A percentile compares a stretch with the other conserved stretches of the same genome.
Conservation (phyloP, 257 asterid genomes). For the Buddleja alternifolia region DNA sequence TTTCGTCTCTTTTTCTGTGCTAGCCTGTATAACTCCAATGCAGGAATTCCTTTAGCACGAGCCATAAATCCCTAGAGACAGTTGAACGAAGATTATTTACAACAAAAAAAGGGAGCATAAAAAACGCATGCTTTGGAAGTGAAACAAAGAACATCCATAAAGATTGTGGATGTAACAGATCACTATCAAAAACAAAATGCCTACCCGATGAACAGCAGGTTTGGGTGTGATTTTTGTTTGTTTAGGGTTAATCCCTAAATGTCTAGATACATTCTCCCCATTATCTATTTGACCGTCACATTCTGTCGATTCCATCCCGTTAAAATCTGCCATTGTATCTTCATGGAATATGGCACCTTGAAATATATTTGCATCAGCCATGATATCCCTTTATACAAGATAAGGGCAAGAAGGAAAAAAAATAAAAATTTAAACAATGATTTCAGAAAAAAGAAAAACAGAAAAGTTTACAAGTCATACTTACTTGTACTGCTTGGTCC, state of each 20-base stretch:
- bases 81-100: conserved; percentile 28
- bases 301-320: conserved; percentile 47
- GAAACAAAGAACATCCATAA: conserved; percentile 1
- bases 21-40: conserved; percentile 90
- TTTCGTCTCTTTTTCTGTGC: conserved; percentile 83
- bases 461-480: conserved; percentile 32
- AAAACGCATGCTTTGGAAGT: conserved; percentile 16
- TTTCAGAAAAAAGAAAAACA: conserved; percentile 35
- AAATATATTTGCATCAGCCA: conserved; percentile 99
- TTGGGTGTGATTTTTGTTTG: conserved; percentile 57
- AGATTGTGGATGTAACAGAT: conserved; percentile 16
- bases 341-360: conserved; percentile 99
- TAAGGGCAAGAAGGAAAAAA: conserved; percentile 56
- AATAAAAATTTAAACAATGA: conserved; percentile 49
- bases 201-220: conserved; percentile 98
- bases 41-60: conserved; percentile 99
- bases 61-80: conserved; percentile 90
- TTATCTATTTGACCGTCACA: conserved; percentile 44
- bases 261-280: conserved; percentile 48
- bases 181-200: conserved; percentile 28
- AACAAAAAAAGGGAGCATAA: background rate
- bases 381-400: conserved; percentile 92
- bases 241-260: conserved; percentile 51
- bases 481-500: conserved; percentile 96
- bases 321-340: conserved; percentile 50